A percentile compares a stretch with the other conserved stretches of the same genome.
Conservation (phyloP, 1,284 basidiomycete species). For the Malassezia furfur region DNA sequence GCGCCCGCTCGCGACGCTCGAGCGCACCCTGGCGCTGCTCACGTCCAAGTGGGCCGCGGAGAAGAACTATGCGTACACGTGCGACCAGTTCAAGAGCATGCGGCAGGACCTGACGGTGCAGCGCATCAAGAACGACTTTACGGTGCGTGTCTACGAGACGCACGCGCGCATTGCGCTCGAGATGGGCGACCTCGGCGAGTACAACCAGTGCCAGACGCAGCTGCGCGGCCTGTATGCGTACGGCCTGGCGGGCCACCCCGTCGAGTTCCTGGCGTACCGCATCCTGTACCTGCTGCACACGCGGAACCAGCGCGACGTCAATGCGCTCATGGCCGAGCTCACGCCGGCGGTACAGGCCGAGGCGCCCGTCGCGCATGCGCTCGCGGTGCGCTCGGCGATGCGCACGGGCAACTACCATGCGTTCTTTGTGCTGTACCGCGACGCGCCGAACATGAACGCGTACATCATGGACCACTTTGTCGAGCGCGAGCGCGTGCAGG, state of each 20-base stretch:
- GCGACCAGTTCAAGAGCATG: conserved; percentile 95
- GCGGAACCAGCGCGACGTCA: conserved; percentile 90
- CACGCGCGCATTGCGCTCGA: conserved; percentile 94
- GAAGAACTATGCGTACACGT: conserved; percentile 80
- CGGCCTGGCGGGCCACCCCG: conserved; percentile 75
- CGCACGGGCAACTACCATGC: conserved; percentile 87
- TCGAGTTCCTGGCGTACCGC: conserved; percentile 94
- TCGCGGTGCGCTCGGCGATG: conserved; percentile 75
- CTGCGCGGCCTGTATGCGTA: conserved; percentile 83
- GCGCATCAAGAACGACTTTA: conserved; percentile 97
- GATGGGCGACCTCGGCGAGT: conserved; percentile 95
- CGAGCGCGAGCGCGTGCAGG: conserved; percentile 75
- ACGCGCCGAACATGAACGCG: conserved; percentile 90
- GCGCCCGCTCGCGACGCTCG: conserved; percentile 72
- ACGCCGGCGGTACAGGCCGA: conserved; percentile 75
- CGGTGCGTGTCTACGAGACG: conserved; percentile 93
- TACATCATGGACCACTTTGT: conserved; percentile 99
- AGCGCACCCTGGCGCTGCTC: conserved; percentile 74
- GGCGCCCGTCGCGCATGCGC: conserved; percentile 72
- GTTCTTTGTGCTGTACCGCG: conserved; percentile 74
- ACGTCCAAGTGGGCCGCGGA: conserved; percentile 81
- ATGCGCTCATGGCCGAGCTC: conserved; percentile 88
- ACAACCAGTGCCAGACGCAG: conserved; percentile 92
- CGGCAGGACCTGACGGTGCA: conserved; percentile 98
- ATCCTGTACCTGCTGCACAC: conserved; percentile 93